These are phyloP conservation scores for Avena insularis DNA, from an alignment of 176 grass and related monocot species.

Conservation along the genomic window DNA sequence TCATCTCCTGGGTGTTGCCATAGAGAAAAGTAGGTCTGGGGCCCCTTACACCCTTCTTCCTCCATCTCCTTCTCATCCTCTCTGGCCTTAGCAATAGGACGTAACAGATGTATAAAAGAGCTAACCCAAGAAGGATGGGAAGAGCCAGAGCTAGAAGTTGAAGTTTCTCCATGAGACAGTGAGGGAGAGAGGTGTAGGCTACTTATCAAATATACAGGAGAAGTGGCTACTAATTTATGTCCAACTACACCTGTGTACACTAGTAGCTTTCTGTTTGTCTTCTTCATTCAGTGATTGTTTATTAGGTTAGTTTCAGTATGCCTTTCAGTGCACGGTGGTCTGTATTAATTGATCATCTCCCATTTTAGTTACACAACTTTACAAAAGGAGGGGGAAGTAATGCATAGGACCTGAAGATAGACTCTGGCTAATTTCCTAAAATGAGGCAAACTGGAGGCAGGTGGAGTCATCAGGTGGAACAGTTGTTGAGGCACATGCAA, in stretches of 20 bases:
- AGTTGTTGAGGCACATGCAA: neutral
- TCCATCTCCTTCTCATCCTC: neutral
- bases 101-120: neutral
- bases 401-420: neutral
- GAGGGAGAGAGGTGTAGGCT: neutral
- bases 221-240: constrained; percentile 9
- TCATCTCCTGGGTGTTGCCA: constrained; percentile 22
- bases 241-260: neutral
- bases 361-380: neutral
- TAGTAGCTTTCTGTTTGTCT: constrained; percentile 3
- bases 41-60: neutral
- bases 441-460: neutral
- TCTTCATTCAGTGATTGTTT: neutral
- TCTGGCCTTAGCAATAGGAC: neutral
- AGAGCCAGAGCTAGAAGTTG: constrained; percentile 3
- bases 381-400: neutral
- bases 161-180: constrained; percentile 25
- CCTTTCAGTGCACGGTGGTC: neutral
- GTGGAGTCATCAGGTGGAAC: neutral
- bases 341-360: neutral
- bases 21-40: constrained; percentile 25
- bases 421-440: neutral
- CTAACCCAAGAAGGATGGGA: neutral
- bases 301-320: neutral
- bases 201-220: neutral